These are phyloP conservation scores for Solanum clarkiae DNA, from an alignment of 257 asterid genomes.

Conservation along the genomic window DNA sequence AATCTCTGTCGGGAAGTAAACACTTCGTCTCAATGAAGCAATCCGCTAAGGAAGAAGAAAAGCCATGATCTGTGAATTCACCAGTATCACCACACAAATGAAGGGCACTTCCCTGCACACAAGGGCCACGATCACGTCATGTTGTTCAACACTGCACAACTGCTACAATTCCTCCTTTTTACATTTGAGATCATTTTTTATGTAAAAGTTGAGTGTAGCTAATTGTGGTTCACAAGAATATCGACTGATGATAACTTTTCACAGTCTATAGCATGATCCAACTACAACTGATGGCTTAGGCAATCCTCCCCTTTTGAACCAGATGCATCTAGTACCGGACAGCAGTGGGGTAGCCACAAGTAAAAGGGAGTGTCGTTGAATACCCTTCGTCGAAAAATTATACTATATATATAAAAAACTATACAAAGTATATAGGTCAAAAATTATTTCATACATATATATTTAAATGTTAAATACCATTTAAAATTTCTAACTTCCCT, in stretches of 20 bases:
- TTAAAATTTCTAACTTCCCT: no score
- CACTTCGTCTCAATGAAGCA: constrained; percentile 34
- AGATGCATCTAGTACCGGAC: no score
- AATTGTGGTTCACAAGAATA: neutral
- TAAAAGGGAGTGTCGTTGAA: no score
- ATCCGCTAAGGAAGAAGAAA: constrained; percentile 25
- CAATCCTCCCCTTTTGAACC: no score
- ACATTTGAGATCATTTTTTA: neutral
- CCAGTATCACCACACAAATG: constrained; percentile 26
- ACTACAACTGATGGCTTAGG: neutral
- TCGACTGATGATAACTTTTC: neutral
- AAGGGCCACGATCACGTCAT: constrained; percentile 2
- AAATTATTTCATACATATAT: no score
- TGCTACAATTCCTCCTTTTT: neutral
- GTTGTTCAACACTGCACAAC: neutral
- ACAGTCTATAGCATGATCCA: neutral
- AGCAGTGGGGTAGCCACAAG: no score
- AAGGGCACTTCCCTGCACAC: constrained; percentile 29
- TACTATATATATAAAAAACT: no score
- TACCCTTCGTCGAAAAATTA: no score
- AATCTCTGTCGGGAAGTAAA: constrained; percentile 57
- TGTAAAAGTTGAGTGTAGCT: neutral
- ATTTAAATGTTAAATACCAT: no score
- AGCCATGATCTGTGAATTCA: constrained; percentile 30
- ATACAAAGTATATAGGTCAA: no score